Evolutionary conservation across 768 basidiomycete genomes (phyloP), one percentile per base, ranked within the genome.

Genomic region (Suillus decipiens): DNA sequence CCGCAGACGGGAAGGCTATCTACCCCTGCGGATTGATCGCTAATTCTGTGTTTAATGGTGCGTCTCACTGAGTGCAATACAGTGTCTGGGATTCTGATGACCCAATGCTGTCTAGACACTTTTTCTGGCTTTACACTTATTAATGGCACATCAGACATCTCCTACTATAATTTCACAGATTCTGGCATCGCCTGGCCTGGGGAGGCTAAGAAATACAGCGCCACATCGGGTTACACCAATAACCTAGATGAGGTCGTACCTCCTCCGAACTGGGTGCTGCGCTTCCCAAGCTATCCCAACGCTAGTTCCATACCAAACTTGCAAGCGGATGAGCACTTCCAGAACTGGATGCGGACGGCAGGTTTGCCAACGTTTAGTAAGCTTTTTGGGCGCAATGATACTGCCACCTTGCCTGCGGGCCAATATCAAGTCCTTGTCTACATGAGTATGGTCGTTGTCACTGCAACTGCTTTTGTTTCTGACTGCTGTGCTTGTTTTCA

Each of bases 331-430:
- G 92, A 98, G 75, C 95, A 92, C 70, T 99, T 99, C 81, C 96
- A 99, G 77, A 96, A 96, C 73, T 99, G 97, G 97, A 99, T 99
- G 97, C 86, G 96, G 63, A 97, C 96, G 2, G 94, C 97, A 1
- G 97, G 96, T 14, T 76, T 99, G 54, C 97, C 97, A 10, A 98
- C 96, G 7, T 99, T 99, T 76, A 89, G 94, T 37, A 99, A 99
- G 78, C 80, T 99, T 24, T 98, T 91, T 71, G 95, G 90, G 17
- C 83, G 96, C 66, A 99, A 98, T 73, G 96, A 99, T 70, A 75
- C 85, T 34, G 82, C 89, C 58, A 79, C 76, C 28, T 86, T 99
- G 82, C 68, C 70, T 22, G 82, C 86, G 60, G 97, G 95, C 9
- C 81, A 76, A 36, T 99, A 99, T 73, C 79, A 83, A 65, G 84